Evolutionary conservation across 306 rosid genomes (phyloP), one percentile per base, ranked within the genome.

Genomic region (Astragalus membranaceus): DNA sequence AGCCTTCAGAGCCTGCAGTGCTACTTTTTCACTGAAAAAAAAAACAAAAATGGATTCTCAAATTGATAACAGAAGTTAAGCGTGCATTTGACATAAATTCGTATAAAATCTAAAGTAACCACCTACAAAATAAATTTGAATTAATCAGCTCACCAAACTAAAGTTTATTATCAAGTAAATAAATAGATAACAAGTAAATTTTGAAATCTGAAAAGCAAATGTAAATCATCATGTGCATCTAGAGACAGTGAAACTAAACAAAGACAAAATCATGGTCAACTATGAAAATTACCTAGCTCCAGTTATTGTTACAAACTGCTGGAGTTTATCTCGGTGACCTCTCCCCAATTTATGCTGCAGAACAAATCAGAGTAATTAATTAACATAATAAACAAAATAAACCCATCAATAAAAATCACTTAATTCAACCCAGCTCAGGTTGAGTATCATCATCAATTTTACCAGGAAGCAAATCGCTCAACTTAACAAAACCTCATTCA

Each of bases 291-390:
- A 95, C 97, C 96, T 95, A 8, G 97, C 90, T 47, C 97, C 97
- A 44, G 99, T 95, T 74, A 95, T 91, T 14, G 91, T 50, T 69
- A 95, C 77, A 80, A 95, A 95, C 85, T 95, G 99, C 83, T 95
- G 97, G 72, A 95, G 75, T 84, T 95, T 95, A 78, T 95, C 99
- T 3, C 97, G 97, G 32, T 91, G 91, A 33, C 97, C 95, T 83
- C 97, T 87, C 39, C 92, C 96, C 78, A 89, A 76, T 67, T 91
- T 95, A 70, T 91, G 91, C 99, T 95, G 91, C 70, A 54, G 53
- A 3, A 73, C 39, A 80, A 30, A 83, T 66, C 39, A 75, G 52
- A 67, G 72, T 39, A 56, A 66, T 47, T 46, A 70, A 52, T 56
- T 49, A 72, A 10, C 41, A 56, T 9, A 61, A 61, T 30, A 65